Percentiles rank a stretch among this genome's conserved stretches.
Conservation (phyloP, 768 basidiomycete genomes). For the Psilocybe tampanensis region DNA sequence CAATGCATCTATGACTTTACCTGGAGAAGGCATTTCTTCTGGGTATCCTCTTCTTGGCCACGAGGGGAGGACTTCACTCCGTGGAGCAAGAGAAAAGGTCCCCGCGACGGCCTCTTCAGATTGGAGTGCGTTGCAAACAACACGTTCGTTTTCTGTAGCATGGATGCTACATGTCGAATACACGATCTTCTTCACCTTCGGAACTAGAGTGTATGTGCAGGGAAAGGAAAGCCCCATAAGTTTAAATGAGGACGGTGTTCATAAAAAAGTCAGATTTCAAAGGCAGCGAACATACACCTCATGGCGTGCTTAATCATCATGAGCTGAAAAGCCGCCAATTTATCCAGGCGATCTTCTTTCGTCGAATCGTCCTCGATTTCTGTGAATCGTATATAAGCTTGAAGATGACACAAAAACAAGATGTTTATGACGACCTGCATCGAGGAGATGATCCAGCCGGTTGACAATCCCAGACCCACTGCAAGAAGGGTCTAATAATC, state of each 20-base stretch:
- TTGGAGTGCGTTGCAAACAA: constrained; percentile 73
- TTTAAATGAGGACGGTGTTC: constrained; percentile 18
- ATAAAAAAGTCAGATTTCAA: constrained; percentile 12
- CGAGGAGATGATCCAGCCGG: constrained; percentile 82
- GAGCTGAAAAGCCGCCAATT: constrained; percentile 87
- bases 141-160: constrained; percentile 90
- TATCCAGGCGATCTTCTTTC: constrained; percentile 72
- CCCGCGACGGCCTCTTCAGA: constrained; percentile 66
- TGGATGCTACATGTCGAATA: constrained; percentile 99
- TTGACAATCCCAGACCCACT: constrained; percentile 94
- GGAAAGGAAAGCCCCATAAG: constrained; percentile 16
- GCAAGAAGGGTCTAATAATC: constrained; percentile 94
- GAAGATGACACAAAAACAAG: constrained; percentile 1
- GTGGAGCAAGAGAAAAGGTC: constrained; percentile 70
- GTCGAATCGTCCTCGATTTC: constrained; percentile 60
- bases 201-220: constrained; percentile 59
- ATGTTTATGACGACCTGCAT: constrained; percentile 53
- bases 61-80: constrained; percentile 66
- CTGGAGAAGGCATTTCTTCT: constrained; percentile 60
- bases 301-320: constrained; percentile 94
- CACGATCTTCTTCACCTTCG: constrained; percentile 76
- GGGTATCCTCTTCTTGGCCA: constrained; percentile 84
- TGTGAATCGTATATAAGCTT: constrained; percentile 21
- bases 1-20: constrained; percentile 33
- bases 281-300: constrained; percentile 64